These are phyloP conservation scores for Danielia oregonensis DNA, from an alignment of 805 yeast genomes.

Conservation along the genomic window DNA sequence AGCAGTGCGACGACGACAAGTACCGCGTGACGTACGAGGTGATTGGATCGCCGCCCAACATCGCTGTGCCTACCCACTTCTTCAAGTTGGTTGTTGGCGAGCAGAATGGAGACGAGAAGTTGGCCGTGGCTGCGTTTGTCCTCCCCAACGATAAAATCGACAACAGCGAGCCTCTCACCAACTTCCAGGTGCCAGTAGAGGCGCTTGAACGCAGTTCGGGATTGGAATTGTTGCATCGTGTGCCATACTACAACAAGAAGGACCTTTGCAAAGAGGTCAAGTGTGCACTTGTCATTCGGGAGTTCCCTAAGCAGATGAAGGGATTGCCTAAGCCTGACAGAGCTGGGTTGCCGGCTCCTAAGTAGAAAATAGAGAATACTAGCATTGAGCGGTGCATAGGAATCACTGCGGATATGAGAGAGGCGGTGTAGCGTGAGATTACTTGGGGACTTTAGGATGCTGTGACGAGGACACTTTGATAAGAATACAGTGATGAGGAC, in stretches of 20 bases:
- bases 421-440: too few relatives aligned
- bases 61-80: conserved; percentile 97
- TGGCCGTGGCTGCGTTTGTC: conserved; percentile 89
- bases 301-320: conserved; percentile 48
- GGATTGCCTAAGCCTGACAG: conserved; percentile 1
- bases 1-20: conserved; percentile 76
- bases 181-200: conserved; percentile 84
- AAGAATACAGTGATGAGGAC: too few relatives aligned
- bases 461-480: too few relatives aligned
- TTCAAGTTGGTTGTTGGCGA: conserved; percentile 90
- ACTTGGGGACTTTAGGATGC: too few relatives aligned
- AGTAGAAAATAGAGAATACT: too few relatives aligned
- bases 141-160: conserved; percentile 81
- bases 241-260: conserved; percentile 53
- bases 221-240: conserved; percentile 67
- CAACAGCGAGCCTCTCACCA: conserved; percentile 64
- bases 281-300: conserved; percentile 80
- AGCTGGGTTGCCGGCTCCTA: conserved; percentile 2
- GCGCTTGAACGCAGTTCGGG: conserved; percentile 89
- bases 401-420: background rate
- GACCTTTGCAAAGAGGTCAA: conserved; percentile 75
- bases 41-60: conserved; percentile 92
- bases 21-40: conserved; percentile 83
- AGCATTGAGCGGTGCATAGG: too few relatives aligned
- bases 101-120: conserved; percentile 36